Evolutionary conservation across 768 basidiomycete species (phyloP).

Genomic region (Boletus pseudopeckii): DNA sequence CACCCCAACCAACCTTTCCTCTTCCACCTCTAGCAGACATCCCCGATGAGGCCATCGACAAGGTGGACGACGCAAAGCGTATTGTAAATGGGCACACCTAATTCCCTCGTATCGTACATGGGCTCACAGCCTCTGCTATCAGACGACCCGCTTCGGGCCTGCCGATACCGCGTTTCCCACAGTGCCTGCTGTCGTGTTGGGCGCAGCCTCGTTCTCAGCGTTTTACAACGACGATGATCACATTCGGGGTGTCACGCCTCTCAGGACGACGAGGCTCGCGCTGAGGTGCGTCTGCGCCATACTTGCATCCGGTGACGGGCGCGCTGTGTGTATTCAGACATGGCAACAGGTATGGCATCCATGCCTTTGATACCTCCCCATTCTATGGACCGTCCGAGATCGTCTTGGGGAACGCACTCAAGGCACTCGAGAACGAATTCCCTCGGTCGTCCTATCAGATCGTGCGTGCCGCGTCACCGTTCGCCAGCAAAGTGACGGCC

Average conservation of each 20-base stretch:
- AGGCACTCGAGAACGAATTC: slow-evolving; percentile 60
- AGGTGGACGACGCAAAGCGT: slow-evolving; percentile 30
- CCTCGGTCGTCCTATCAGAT: slow-evolving; percentile 76
- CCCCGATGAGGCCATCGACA: slow-evolving; percentile 41
- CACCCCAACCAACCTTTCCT: slow-evolving; percentile 38
- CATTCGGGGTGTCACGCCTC: slow-evolving; percentile 51
- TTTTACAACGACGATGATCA: slow-evolving; percentile 63
- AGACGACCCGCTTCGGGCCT: slow-evolving; percentile 34
- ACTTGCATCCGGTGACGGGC: neutral
- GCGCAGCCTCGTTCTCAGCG: slow-evolving; percentile 66
- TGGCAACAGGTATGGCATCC: slow-evolving; percentile 65
- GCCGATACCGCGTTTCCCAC: slow-evolving; percentile 30
- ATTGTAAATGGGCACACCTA: slow-evolving; percentile 31
- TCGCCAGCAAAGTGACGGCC: neutral
- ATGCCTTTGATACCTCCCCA: slow-evolving; percentile 77
- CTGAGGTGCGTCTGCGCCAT: slow-evolving; percentile 50
- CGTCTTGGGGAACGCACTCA: slow-evolving; percentile 64
- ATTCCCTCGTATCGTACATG: neutral
- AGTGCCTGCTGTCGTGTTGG: slow-evolving; percentile 58
- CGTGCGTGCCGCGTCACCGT: slow-evolving; percentile 34
- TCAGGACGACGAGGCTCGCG: slow-evolving; percentile 69
- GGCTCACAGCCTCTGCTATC: slow-evolving; percentile 5
- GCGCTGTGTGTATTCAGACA: neutral
- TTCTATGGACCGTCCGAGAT: slow-evolving; percentile 82
- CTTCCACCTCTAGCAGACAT: slow-evolving; percentile 40